phyloP scores from a whole-genome alignment of 257 asterid genomes.

The Nyctanthes arbortristis region DNA sequence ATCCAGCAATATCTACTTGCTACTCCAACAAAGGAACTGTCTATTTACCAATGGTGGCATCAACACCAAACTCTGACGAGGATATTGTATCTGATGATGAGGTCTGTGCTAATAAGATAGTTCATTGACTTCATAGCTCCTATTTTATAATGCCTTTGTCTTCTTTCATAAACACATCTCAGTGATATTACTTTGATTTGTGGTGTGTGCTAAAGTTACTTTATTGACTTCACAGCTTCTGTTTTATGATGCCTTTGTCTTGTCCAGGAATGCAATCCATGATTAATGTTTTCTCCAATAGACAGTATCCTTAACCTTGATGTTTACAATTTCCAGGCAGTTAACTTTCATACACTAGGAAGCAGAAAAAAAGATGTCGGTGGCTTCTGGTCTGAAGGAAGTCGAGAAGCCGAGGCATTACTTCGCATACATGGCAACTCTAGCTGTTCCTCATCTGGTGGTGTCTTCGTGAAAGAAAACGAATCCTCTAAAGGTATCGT shows the following conservation, averaged over 20 bases:
- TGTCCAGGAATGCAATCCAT: not conserved
- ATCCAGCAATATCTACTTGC: constrained; percentile 29
- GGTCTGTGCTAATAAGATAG: constrained; percentile 39
- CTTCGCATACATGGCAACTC: constrained; percentile 42
- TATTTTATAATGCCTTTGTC: no score
- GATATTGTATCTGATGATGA: constrained; percentile 57
- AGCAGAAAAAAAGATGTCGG: constrained; percentile 34
- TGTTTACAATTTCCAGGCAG: constrained; percentile 43
- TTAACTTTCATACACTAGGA: constrained; percentile 22
- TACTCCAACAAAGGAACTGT: constrained; percentile 30
- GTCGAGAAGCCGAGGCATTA: constrained; percentile 54
- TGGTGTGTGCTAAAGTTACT: no score
- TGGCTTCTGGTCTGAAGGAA: constrained; percentile 51
- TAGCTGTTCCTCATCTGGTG: constrained; percentile 35
- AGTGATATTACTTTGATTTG: no score
- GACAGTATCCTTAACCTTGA: constrained; percentile 15
- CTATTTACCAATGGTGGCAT: constrained; percentile 30
- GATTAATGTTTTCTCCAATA: not conserved
- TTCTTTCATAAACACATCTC: no score
- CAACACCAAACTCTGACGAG: constrained; percentile 44
- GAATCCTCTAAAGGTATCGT: constrained; percentile 51
- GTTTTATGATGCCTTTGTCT: not conserved
- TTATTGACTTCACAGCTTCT: no score
- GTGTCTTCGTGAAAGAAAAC: constrained; percentile 39
- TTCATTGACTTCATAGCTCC: constrained; percentile 8